Percentiles rank a stretch among this genome's conserved stretches.
Evolutionary conservation across 805 yeast species (phyloP).

Genomic region (Vanderwaltozyma polyspora): DNA sequence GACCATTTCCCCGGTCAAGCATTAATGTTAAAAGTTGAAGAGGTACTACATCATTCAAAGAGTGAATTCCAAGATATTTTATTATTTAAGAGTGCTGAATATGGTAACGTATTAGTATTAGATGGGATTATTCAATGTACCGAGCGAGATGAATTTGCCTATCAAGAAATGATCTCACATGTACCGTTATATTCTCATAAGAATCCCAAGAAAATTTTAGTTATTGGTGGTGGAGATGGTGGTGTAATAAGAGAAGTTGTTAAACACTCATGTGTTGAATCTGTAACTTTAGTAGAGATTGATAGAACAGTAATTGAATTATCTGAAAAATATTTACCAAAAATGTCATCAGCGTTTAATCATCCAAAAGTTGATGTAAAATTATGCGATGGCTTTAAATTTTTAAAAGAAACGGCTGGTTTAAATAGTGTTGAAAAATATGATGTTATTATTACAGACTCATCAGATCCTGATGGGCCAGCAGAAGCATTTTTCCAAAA

Average conservation of each 20-base stretch:
- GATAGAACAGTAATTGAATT: slow-evolving; percentile 72
- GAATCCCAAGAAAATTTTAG: slow-evolving; percentile 63
- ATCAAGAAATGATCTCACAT: slow-evolving; percentile 86
- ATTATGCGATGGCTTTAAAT: slow-evolving; percentile 78
- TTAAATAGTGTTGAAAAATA: slow-evolving; percentile 35
- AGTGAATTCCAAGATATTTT: slow-evolving; percentile 75
- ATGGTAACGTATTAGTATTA: slow-evolving; percentile 79
- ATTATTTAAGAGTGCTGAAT: slow-evolving; percentile 61
- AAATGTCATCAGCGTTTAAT: slow-evolving; percentile 59
- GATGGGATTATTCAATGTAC: slow-evolving; percentile 89
- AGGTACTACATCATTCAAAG: slow-evolving; percentile 52
- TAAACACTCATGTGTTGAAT: slow-evolving; percentile 55
- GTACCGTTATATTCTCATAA: slow-evolving; percentile 70
- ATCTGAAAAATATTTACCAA: slow-evolving; percentile 60
- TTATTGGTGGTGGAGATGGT: slow-evolving; percentile 95
- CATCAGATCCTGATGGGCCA: slow-evolving; percentile 93
- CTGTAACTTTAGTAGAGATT: slow-evolving; percentile 75
- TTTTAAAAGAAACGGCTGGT: slow-evolving; percentile 33
- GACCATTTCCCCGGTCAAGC: slow-evolving; percentile 83
- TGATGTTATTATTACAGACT: slow-evolving; percentile 83
- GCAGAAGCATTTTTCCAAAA: slow-evolving; percentile 81
- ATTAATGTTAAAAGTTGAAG: slow-evolving; percentile 49
- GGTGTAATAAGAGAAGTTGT: slow-evolving; percentile 85
- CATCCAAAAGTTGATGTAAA: slow-evolving; percentile 57
- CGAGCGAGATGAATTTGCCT: slow-evolving; percentile 86